A percentile compares a stretch with the other conserved stretches of the same genome.
Evolutionary conservation across 306 rosid species (phyloP).

Genomic region (Ormosia emarginata): DNA sequence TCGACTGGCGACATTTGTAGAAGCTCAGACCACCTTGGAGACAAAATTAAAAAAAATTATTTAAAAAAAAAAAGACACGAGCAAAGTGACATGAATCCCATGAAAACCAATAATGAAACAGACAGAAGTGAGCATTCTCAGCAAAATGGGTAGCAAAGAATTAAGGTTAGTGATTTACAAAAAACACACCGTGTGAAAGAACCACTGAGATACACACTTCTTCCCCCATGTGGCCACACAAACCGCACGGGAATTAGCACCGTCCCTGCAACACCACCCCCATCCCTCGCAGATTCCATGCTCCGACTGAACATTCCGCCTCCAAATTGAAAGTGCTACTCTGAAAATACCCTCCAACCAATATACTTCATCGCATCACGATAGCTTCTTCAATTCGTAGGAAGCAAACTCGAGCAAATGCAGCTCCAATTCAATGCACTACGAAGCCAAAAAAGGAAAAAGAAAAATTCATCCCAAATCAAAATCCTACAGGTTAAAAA

Average conservation of each 20-base stretch:
- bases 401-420: slow-evolving; percentile 39
- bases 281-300: slow-evolving; percentile 66
- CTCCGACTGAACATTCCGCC: slow-evolving; percentile 54
- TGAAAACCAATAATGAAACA: neutral
- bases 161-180: neutral
- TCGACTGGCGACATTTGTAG: slow-evolving; percentile 88
- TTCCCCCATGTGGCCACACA: slow-evolving; percentile 96
- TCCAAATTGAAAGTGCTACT: slow-evolving; percentile 20
- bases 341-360: slow-evolving; percentile 37
- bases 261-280: slow-evolving; percentile 55
- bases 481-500: neutral
- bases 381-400: slow-evolving; percentile 30
- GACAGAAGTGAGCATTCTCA: slow-evolving; percentile 1
- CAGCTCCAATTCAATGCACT: slow-evolving; percentile 40
- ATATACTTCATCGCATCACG: slow-evolving; percentile 34
- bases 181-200: slow-evolving; percentile 71
- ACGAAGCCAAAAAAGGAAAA: neutral
- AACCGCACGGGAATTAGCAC: slow-evolving; percentile 80
- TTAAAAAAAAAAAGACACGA: neutral
- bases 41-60: neutral
- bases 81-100: slow-evolving; percentile 13
- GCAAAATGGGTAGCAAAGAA: neutral
- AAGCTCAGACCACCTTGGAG: slow-evolving; percentile 89
- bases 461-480: slow-evolving; percentile 9
- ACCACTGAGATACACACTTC: slow-evolving; percentile 76